Evolutionary conservation across 768 basidiomycete genomes (phyloP).

Genomic region (Tylopilus vinaceipallidus): DNA sequence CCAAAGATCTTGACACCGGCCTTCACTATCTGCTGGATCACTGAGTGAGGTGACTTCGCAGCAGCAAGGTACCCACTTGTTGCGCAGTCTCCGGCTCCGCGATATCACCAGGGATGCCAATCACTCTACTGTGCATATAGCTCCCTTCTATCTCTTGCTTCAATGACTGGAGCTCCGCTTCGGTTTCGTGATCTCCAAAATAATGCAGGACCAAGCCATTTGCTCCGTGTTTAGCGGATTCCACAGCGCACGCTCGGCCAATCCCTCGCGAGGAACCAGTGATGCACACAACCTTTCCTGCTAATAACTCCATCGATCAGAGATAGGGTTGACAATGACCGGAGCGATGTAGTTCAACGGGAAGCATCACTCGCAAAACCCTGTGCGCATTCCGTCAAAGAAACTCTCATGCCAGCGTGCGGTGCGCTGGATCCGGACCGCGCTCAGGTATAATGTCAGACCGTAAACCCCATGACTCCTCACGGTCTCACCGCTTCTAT

Average conservation of each 20-base stretch:
- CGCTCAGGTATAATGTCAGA: conserved; percentile 3
- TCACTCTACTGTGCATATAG: conserved; percentile 38
- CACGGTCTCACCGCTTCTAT: conserved; percentile 12
- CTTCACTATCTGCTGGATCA: background rate
- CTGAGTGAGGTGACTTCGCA: background rate
- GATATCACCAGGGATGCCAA: conserved; percentile 65
- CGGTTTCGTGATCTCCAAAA: conserved; percentile 54
- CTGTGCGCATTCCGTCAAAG: background rate
- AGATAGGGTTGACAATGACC: background rate
- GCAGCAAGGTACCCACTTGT: conserved; percentile 24
- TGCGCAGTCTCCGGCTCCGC: conserved; percentile 52
- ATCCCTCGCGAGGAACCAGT: conserved; percentile 77
- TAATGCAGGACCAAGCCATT: conserved; percentile 65
- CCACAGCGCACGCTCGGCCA: conserved; percentile 54
- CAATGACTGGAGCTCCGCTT: conserved; percentile 46
- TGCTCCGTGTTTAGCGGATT: conserved; percentile 64
- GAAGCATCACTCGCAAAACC: background rate
- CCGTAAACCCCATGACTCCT: conserved; percentile 17
- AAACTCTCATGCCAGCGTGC: background rate
- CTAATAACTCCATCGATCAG: conserved; percentile 40
- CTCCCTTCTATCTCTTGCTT: conserved; percentile 48
- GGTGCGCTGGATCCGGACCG: conserved; percentile 6
- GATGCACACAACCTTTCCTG: conserved; percentile 62
- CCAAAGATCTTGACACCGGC: background rate
- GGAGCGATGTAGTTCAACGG: background rate